These are phyloP conservation scores for Fraxinus platypoda DNA, from an alignment of 305 asterid species.

Conservation along the genomic window DNA sequence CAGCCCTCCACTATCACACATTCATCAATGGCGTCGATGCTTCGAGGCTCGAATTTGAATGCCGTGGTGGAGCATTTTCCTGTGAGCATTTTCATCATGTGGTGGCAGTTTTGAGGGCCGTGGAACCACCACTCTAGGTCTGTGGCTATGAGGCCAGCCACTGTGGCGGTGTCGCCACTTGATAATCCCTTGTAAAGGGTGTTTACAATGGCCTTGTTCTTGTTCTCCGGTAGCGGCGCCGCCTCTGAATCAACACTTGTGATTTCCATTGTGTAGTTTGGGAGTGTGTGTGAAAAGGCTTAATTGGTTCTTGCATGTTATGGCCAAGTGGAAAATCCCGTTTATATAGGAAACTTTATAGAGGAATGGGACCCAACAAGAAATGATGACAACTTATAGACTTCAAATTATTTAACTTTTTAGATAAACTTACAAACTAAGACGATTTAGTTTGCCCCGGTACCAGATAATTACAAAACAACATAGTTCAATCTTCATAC, in stretches of 20 bases:
- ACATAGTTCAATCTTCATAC: neutral
- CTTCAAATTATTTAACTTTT: neutral
- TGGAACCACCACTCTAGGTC: conserved; percentile 92
- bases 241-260: conserved; percentile 13
- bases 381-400: neutral
- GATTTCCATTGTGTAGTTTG: conserved; percentile 13
- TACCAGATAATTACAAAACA: neutral
- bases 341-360: conserved; percentile 21
- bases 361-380: conserved; percentile 7
- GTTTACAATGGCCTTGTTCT: conserved; percentile 38
- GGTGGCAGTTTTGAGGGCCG: conserved; percentile 75
- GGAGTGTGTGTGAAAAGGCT: neutral
- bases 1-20: conserved; percentile 77
- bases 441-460: neutral
- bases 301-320: conserved; percentile 9
- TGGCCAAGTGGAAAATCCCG: neutral
- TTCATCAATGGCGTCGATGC: conserved; percentile 57
- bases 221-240: conserved; percentile 26
- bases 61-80: conserved; percentile 40
- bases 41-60: conserved; percentile 54
- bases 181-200: conserved; percentile 54
- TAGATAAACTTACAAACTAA: too few species aligned
- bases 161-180: conserved; percentile 27
- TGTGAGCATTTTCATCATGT: conserved; percentile 77
- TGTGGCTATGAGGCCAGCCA: conserved; percentile 35